Evolutionary conservation across 805 yeast genomes (phyloP).

Genomic region (Candida krabiensis): DNA sequence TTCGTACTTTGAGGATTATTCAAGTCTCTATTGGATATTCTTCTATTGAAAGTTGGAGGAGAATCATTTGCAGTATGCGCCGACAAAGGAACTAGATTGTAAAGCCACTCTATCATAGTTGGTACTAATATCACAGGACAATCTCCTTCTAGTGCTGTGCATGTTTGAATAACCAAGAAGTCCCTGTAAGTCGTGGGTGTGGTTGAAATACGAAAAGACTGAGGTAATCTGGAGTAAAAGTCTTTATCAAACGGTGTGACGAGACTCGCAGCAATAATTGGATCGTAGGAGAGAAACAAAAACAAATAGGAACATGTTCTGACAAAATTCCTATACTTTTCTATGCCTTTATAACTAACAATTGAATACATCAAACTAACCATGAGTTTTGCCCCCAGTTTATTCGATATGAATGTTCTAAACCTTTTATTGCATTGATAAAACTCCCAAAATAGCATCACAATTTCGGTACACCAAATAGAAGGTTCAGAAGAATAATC

Average conservation of each 20-base stretch:
- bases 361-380: slow-evolving; percentile 59
- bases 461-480: slow-evolving; percentile 56
- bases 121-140: slow-evolving; percentile 40
- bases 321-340: slow-evolving; percentile 41
- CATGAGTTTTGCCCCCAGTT: slow-evolving; percentile 50
- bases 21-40: slow-evolving; percentile 13
- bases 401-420: slow-evolving; percentile 42
- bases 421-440: slow-evolving; percentile 68
- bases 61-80: slow-evolving; percentile 5
- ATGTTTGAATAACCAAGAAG: slow-evolving; percentile 55
- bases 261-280: slow-evolving; percentile 37
- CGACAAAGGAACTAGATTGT: slow-evolving; percentile 55
- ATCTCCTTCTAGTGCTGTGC: slow-evolving; percentile 40
- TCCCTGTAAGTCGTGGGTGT: slow-evolving; percentile 58
- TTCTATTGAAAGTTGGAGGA: slow-evolving; percentile 18
- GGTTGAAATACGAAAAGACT: slow-evolving; percentile 41
- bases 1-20: slow-evolving; percentile 9
- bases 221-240: slow-evolving; percentile 52
- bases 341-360: slow-evolving; percentile 43
- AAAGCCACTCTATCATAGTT: slow-evolving; percentile 56
- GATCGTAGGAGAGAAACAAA: slow-evolving; percentile 45
- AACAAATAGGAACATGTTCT: slow-evolving; percentile 53
- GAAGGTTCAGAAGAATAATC: slow-evolving; percentile 20
- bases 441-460: slow-evolving; percentile 72
- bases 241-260: slow-evolving; percentile 44